These are phyloP conservation scores for Aphanocladium album DNA, from an alignment of 2,329 filamentous ascomycete genomes.

Conservation along the genomic window DNA sequence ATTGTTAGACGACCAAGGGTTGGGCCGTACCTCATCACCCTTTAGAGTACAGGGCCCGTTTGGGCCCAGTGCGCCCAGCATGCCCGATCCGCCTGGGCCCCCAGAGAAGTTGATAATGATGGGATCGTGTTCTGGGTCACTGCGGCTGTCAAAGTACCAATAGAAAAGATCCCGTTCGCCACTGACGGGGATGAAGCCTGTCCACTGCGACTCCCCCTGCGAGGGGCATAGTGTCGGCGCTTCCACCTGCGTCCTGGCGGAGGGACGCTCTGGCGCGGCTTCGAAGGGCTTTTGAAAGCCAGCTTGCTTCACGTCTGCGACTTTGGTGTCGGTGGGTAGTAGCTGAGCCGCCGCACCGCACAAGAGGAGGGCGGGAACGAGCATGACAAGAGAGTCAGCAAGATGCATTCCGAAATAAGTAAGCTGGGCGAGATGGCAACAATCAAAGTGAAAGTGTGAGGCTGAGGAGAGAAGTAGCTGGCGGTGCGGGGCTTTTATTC, in stretches of 20 bases:
- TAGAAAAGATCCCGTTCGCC: conserved; percentile 18
- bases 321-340: too few species aligned
- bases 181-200: conserved; percentile 16
- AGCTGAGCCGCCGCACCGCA: background rate
- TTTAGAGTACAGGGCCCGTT: conserved; percentile 15
- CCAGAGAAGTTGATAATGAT: conserved; percentile 45
- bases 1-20: conserved; percentile 18
- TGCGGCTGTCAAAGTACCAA: conserved; percentile 23
- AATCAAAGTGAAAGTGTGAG: too few species aligned
- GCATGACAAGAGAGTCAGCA: background rate
- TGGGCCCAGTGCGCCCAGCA: conserved; percentile 13
- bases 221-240: conserved; percentile 12
- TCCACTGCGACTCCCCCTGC: conserved; percentile 16
- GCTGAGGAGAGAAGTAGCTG: too few species aligned
- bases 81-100: conserved; percentile 15
- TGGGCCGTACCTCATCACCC: conserved; percentile 8
- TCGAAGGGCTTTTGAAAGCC: background rate
- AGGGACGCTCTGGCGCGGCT: background rate
- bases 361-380: background rate
- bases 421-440: background rate
- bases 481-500: too few species aligned
- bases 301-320: background rate
- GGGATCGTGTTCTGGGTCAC: conserved; percentile 20
- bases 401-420: background rate
- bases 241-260: background rate